Conservation (phyloP, 345 rosid genomes). For the Diplotaxis tenuifolia region DNA sequence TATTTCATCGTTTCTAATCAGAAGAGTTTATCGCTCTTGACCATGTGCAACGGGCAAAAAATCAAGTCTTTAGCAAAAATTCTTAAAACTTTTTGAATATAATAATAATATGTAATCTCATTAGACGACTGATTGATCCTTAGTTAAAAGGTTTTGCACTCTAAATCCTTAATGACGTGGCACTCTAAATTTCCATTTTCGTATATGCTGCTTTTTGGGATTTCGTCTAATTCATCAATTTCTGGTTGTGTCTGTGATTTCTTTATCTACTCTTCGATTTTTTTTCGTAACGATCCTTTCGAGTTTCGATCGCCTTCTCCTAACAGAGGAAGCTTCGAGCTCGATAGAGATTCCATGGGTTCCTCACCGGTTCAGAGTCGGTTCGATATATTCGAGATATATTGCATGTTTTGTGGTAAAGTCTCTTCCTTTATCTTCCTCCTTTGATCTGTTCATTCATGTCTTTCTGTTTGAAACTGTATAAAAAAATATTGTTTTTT, state of each 20-base stretch:
- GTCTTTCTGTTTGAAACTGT: background rate
- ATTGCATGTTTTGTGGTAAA: constrained; percentile 57
- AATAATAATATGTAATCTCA: too few relatives aligned
- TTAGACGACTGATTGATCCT: too few relatives aligned
- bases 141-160: too few relatives aligned
- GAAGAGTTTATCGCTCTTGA: too few relatives aligned
- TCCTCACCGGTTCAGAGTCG: constrained; percentile 35
- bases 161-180: too few relatives aligned
- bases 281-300: too few relatives aligned
- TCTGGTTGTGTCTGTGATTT: constrained; percentile 4
- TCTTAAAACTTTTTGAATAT: too few relatives aligned
- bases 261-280: too few relatives aligned
- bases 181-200: too few relatives aligned
- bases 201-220: background rate
- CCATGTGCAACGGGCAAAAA: too few relatives aligned
- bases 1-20: too few relatives aligned
- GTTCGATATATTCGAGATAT: constrained; percentile 57
- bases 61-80: too few relatives aligned
- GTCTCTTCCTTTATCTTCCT: background rate
- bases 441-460: background rate
- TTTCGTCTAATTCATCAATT: background rate
- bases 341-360: constrained; percentile 43
- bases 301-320: background rate
- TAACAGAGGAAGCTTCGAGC: constrained; percentile 12
- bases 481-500: background rate